phyloP scores from a whole-genome alignment of 2,329 filamentous ascomycete genomes.

The Dactylonectria estremocensis region DNA sequence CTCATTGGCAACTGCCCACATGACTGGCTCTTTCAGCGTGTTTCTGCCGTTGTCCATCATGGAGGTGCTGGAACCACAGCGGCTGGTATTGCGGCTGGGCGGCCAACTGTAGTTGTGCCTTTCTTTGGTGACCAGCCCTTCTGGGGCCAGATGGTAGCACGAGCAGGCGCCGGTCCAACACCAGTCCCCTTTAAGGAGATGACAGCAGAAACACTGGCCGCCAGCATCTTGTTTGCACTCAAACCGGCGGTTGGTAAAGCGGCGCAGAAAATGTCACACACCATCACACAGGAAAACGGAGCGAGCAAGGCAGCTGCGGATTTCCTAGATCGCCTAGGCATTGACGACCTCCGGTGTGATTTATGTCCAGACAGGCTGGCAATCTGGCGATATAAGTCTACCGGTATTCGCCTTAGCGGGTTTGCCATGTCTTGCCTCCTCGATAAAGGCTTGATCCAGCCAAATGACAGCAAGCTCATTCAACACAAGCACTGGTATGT shows the following conservation, averaged over 20 bases:
- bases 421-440: conserved; percentile 73
- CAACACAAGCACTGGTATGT: conserved; percentile 70
- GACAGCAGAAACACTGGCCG: conserved; percentile 69
- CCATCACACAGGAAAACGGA: conserved; percentile 70
- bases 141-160: conserved; percentile 75
- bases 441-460: conserved; percentile 68
- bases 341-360: conserved; percentile 69
- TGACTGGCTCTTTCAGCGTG: conserved; percentile 75
- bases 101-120: conserved; percentile 75
- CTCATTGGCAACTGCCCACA: conserved; percentile 77
- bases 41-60: conserved; percentile 74
- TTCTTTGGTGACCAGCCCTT: conserved; percentile 79
- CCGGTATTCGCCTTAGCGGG: conserved; percentile 70
- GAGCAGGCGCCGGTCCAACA: conserved; percentile 70
- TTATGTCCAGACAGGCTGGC: conserved; percentile 71
- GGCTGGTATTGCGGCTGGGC: conserved; percentile 71
- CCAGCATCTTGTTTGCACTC: conserved; percentile 67
- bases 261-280: conserved; percentile 60
- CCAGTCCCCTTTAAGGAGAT: conserved; percentile 72
- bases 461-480: conserved; percentile 70
- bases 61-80: conserved; percentile 78
- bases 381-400: conserved; percentile 72
- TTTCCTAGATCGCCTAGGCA: too few species aligned
- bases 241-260: conserved; percentile 59
- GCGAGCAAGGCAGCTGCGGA: conserved; percentile 58